Conservation (phyloP, 768 basidiomycete species). For the Plicaturopsis crispa region DNA sequence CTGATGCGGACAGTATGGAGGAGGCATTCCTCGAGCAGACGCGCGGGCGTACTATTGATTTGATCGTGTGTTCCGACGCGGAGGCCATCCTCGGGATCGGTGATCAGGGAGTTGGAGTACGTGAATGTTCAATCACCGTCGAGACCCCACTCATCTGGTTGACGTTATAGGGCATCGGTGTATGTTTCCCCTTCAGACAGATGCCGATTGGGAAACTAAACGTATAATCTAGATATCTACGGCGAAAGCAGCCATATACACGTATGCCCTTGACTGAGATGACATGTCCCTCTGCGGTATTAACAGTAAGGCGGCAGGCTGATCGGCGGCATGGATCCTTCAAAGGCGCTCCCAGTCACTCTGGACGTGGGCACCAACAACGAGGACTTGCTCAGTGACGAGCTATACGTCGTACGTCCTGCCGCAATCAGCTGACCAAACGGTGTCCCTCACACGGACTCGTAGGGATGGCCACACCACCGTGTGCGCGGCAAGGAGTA, state of each 20-base stretch:
- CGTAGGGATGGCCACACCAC: slow-evolving; percentile 63
- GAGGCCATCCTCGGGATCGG: slow-evolving; percentile 82
- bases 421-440: no score
- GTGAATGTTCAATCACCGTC: slow-evolving; percentile 16
- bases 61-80: slow-evolving; percentile 79
- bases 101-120: slow-evolving; percentile 65
- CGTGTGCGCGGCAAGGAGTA: slow-evolving; percentile 71
- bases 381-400: slow-evolving; percentile 49
- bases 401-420: slow-evolving; percentile 56
- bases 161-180: slow-evolving; percentile 38
- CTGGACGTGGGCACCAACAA: slow-evolving; percentile 80
- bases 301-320: slow-evolving; percentile 28
- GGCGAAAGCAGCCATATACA: slow-evolving; percentile 75
- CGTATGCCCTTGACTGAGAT: slow-evolving; percentile 24
- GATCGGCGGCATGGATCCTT: slow-evolving; percentile 60
- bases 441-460: no score
- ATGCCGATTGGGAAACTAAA: neutral
- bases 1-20: slow-evolving; percentile 62
- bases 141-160: slow-evolving; percentile 6
- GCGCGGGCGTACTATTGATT: slow-evolving; percentile 53
- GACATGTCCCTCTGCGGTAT: neutral
- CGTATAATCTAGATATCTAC: slow-evolving; percentile 48
- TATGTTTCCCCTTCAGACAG: slow-evolving; percentile 18
- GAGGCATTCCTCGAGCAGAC: slow-evolving; percentile 67
- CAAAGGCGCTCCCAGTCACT: slow-evolving; percentile 47